Evolutionary conservation across 1,284 basidiomycete species (phyloP).

Genomic region (Ganoderma resinaceum): DNA sequence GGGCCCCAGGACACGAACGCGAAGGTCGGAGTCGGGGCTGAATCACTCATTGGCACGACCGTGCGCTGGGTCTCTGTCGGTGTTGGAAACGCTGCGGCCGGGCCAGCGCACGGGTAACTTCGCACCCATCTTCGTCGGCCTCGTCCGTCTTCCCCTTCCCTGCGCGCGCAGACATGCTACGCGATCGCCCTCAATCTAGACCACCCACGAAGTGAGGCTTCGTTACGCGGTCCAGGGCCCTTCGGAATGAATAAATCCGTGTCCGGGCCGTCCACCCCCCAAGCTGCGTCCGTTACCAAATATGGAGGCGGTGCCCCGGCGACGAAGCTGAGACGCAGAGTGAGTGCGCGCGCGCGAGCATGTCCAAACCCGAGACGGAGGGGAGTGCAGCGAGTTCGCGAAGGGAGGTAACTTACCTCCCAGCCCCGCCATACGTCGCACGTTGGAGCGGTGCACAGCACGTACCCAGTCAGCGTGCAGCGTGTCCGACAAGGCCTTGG

Average conservation of each 20-base stretch:
- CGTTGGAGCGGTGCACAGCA: constrained; percentile 11
- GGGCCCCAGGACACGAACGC: constrained; percentile 11
- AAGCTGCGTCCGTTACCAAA: neutral
- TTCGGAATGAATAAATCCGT: constrained; percentile 6
- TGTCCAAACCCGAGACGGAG: neutral
- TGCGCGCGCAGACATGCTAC: constrained; percentile 25
- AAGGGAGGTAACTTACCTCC: neutral
- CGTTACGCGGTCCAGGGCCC: neutral
- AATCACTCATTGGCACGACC: constrained; percentile 14
- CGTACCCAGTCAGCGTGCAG: constrained; percentile 12
- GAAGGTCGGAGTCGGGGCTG: constrained; percentile 16
- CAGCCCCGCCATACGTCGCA: neutral
- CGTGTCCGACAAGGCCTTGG: constrained; percentile 6
- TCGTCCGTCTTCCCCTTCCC: constrained; percentile 19
- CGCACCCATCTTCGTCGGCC: constrained; percentile 22
- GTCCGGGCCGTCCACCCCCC: neutral
- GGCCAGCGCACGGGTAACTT: constrained; percentile 29
- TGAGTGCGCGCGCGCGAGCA: neutral
- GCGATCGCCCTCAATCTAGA: constrained; percentile 24
- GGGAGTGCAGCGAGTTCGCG: neutral
- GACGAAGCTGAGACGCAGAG: neutral
- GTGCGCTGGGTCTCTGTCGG: constrained; percentile 15
- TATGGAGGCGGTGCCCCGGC: neutral
- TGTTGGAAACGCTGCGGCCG: constrained; percentile 1
- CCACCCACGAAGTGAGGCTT: constrained; percentile 7